phyloP scores from a whole-genome alignment of 169 alveolate species.

The Eimeria maxima region DNA sequence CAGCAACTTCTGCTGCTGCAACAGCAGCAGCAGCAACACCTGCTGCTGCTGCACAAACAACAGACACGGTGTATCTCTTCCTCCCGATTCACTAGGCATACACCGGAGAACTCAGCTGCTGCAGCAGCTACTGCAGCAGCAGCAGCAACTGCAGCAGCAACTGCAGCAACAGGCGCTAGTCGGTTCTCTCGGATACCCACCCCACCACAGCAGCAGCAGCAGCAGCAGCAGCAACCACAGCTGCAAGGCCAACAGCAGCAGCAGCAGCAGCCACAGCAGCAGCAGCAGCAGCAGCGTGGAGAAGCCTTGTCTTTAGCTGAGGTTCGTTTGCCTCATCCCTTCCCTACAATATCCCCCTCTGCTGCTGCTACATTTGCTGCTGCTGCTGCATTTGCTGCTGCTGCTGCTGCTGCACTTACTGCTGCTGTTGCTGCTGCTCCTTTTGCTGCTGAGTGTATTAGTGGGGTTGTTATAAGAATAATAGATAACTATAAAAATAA shows the following conservation, averaged over 20 bases:
- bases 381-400: not conserved
- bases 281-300: not conserved
- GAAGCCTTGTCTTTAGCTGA: not conserved
- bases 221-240: not conserved
- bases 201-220: slow-evolving; percentile 15
- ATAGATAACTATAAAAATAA: too few relatives aligned
- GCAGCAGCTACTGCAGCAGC: not conserved
- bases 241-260: not conserved
- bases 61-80: not conserved
- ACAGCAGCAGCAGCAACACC: not conserved
- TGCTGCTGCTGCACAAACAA: too few relatives aligned
- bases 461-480: too few relatives aligned
- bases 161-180: not conserved
- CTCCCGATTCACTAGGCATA: slow-evolving; percentile 14
- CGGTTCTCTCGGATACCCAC: not conserved
- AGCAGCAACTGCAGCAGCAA: too few relatives aligned
- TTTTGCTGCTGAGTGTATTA: not conserved
- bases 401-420: not conserved
- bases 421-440: not conserved
- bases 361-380: not conserved
- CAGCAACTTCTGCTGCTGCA: not conserved
- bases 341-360: not conserved
- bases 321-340: not conserved
- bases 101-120: not conserved
- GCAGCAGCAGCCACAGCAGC: not conserved